Conservation (phyloP, 495 filamentous ascomycete species). For the Daldinia loculata region DNA sequence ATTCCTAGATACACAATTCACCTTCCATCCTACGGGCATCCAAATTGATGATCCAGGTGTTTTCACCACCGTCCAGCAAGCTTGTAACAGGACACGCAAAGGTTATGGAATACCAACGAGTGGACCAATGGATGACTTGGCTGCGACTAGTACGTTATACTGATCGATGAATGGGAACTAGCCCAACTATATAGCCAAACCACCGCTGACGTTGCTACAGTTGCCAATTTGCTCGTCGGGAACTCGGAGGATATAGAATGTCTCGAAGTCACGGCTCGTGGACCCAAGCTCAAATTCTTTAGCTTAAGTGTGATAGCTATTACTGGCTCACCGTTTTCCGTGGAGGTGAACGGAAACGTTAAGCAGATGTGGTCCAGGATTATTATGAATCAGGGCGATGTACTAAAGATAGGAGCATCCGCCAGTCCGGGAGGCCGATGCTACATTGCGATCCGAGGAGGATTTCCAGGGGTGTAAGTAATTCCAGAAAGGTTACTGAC, state of each 20-base stretch:
- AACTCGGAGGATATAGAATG: constrained; percentile 61
- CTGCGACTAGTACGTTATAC: constrained; percentile 30
- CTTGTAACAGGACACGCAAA: constrained; percentile 62
- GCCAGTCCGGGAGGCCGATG: constrained; percentile 59
- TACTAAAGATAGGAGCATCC: constrained; percentile 62
- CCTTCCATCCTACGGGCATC: constrained; percentile 60
- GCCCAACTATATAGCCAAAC: background rate
- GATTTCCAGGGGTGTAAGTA: constrained; percentile 58
- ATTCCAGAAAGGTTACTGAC: background rate
- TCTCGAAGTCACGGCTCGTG: constrained; percentile 67
- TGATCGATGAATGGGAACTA: background rate
- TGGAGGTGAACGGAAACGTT: constrained; percentile 56
- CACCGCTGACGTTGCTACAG: constrained; percentile 44
- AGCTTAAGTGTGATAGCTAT: constrained; percentile 59
- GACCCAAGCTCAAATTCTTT: constrained; percentile 65
- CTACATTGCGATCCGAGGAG: constrained; percentile 68
- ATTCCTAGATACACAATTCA: constrained; percentile 49
- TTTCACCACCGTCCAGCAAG: constrained; percentile 68
- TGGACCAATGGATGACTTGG: constrained; percentile 66
- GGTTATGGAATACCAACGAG: constrained; percentile 60
- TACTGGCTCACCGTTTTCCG: constrained; percentile 62
- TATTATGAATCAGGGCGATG: constrained; percentile 60
- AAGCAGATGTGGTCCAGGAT: constrained; percentile 61
- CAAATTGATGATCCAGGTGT: constrained; percentile 65
- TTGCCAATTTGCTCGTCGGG: constrained; percentile 67